These are phyloP conservation scores for Hepatocystis sp. DNA, from an alignment of 169 alveolate genomes.

Conservation along the genomic window DNA sequence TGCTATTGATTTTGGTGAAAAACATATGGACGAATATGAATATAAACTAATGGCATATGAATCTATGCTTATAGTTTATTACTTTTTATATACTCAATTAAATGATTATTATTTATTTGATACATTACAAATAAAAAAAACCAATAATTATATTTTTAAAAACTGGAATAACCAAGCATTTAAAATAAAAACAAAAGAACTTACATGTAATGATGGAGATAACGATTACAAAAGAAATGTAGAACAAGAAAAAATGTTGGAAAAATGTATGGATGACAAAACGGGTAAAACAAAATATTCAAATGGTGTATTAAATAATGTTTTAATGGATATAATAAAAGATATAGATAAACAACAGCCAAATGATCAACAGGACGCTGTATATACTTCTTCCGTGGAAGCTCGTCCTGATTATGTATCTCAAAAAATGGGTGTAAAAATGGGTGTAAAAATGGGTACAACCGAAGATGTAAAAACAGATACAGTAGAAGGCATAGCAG, in stretches of 20 bases:
- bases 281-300: neutral
- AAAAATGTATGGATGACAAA: neutral
- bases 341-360: neutral
- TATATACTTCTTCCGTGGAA: neutral
- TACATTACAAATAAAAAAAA: conserved; percentile 12
- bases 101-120: conserved; percentile 45
- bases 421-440: neutral
- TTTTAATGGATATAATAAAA: too few relatives aligned
- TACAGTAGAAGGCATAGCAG: neutral
- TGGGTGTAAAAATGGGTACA: neutral
- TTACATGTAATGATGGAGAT: too few relatives aligned
- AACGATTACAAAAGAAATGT: too few relatives aligned
- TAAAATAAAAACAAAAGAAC: neutral
- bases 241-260: neutral
- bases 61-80: conserved; percentile 59
- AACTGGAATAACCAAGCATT: too few relatives aligned
- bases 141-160: conserved; percentile 6
- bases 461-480: neutral
- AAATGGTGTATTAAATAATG: too few relatives aligned
- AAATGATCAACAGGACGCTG: neutral
- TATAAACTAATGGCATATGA: conserved; percentile 56
- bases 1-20: conserved; percentile 24
- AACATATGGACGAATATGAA: conserved; percentile 41
- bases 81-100: conserved; percentile 36
- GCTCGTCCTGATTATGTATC: neutral